A percentile compares a stretch with the other conserved stretches of the same genome.
Conservation (phyloP, 257 asterid genomes). For the Petunia axillaris region DNA sequence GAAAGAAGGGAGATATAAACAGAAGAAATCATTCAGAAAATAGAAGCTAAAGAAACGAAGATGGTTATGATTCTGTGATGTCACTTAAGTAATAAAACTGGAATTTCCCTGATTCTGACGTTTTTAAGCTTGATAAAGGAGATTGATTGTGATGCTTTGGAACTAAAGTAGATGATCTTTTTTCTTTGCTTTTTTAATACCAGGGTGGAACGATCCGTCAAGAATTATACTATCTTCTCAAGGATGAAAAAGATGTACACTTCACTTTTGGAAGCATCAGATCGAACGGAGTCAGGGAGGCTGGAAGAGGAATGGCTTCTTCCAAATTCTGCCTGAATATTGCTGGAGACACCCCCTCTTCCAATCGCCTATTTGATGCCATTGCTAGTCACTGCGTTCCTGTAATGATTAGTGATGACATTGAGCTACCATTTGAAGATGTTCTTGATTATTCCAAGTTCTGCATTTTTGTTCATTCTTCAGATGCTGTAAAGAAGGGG, state of each 20-base stretch:
- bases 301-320: conserved; percentile 68
- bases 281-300: conserved; percentile 55
- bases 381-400: conserved; percentile 83
- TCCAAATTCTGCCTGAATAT: conserved; percentile 80
- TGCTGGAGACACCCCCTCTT: conserved; percentile 92
- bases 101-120: background rate
- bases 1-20: background rate
- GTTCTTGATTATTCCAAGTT: conserved; percentile 70
- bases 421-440: conserved; percentile 82
- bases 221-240: conserved; percentile 68
- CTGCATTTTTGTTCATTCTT: conserved; percentile 59
- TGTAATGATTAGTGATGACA: conserved; percentile 81
- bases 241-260: conserved; percentile 62
- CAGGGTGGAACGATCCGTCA: conserved; percentile 82
- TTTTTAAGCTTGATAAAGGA: background rate
- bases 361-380: conserved; percentile 85
- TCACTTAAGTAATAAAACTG: background rate
- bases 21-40: background rate
- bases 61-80: background rate
- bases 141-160: background rate
- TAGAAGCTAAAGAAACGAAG: background rate
- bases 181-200: conserved; percentile 12
- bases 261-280: conserved; percentile 60
- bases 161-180: background rate
- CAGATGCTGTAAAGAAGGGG: conserved; percentile 61